phyloP scores from a whole-genome alignment of 805 yeast species.

The Starmerella scarabaei region DNA sequence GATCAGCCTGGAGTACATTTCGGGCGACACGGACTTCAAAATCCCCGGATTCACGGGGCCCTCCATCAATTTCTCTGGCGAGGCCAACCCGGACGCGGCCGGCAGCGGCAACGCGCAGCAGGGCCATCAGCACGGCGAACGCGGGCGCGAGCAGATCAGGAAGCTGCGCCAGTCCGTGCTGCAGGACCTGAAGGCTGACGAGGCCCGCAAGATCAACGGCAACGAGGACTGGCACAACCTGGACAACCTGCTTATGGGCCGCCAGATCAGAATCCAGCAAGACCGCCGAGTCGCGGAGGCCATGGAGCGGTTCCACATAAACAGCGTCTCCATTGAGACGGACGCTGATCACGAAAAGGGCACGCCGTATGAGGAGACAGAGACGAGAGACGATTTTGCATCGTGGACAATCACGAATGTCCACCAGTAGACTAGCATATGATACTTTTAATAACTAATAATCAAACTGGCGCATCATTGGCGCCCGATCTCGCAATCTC shows the following conservation, averaged over 20 bases:
- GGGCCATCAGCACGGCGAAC: background rate
- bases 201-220: background rate
- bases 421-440: too few relatives aligned
- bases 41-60: conserved; percentile 33
- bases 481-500: too few relatives aligned
- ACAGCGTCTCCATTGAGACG: background rate
- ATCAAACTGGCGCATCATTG: too few relatives aligned
- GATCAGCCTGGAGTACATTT: conserved; percentile 36
- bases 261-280: conserved; percentile 1
- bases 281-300: conserved; percentile 1
- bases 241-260: conserved; percentile 10
- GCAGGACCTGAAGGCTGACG: conserved; percentile 4
- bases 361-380: conserved; percentile 18
- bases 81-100: conserved; percentile 29
- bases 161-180: conserved; percentile 9
- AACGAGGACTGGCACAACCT: conserved; percentile 8
- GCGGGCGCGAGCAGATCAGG: conserved; percentile 8
- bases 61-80: conserved; percentile 30
- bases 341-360: conserved; percentile 9
- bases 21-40: conserved; percentile 35
- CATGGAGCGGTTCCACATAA: conserved; percentile 1
- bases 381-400: conserved; percentile 10
- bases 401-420: conserved; percentile 9
- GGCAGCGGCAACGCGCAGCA: conserved; percentile 35
- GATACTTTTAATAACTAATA: too few relatives aligned